phyloP scores from a whole-genome alignment of 1,139 yeast genomes.

The Saccharomyces hybrid region DNA sequence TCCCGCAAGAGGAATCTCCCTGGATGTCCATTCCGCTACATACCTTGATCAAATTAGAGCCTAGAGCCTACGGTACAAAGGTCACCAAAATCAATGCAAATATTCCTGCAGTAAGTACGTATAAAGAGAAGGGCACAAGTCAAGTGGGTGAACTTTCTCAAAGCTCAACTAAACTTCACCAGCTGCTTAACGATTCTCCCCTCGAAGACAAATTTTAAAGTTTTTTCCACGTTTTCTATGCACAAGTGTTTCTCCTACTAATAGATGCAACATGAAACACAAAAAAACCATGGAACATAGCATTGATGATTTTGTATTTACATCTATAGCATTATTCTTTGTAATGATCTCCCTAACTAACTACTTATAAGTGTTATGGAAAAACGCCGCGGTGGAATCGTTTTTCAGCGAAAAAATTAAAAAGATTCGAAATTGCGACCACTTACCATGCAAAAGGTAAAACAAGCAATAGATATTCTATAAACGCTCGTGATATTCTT shows the following conservation, averaged over 20 bases:
- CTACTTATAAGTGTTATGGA: background rate
- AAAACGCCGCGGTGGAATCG: background rate
- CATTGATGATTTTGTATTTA: background rate
- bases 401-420: background rate
- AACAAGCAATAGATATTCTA: background rate
- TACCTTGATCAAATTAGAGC: constrained; percentile 86
- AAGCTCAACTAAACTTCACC: constrained; percentile 25
- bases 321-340: background rate
- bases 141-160: constrained; percentile 54
- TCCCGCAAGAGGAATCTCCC: constrained; percentile 93
- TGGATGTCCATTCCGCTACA: constrained; percentile 99
- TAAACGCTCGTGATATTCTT: background rate
- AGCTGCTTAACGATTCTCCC: constrained; percentile 33
- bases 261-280: background rate
- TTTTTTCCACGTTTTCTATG: background rate
- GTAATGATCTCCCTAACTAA: background rate
- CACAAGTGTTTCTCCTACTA: background rate
- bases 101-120: constrained; percentile 95
- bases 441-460: background rate
- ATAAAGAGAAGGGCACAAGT: constrained; percentile 86
- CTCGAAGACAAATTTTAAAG: background rate
- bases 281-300: background rate
- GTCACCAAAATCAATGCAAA: constrained; percentile 89
- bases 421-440: background rate
- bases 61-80: constrained; percentile 82